Conservation (phyloP, 495 filamentous ascomycete genomes). For the Sordaria brevicollis region DNA sequence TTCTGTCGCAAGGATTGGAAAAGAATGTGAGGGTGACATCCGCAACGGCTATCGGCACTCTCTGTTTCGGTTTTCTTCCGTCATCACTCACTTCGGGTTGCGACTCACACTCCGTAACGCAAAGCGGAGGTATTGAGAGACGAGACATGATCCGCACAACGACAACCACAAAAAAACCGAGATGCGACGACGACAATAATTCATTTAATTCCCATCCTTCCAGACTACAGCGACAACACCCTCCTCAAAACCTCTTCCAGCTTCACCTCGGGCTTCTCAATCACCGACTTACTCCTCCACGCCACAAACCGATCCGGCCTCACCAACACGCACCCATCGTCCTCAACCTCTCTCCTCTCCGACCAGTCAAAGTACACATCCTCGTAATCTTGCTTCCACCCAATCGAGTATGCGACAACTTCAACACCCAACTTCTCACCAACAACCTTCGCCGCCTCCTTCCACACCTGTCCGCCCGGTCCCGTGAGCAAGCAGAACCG, state of each 20-base stretch:
- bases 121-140: not conserved
- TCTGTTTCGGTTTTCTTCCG: not conserved
- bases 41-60: not conserved
- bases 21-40: not conserved
- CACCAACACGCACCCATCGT: slow-evolving; percentile 32
- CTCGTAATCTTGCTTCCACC: slow-evolving; percentile 30
- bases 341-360: slow-evolving; percentile 22
- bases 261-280: slow-evolving; percentile 6
- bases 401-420: slow-evolving; percentile 24
- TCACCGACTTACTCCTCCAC: slow-evolving; percentile 25
- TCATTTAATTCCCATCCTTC: no score
- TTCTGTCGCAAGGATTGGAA: not conserved
- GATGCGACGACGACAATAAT: not conserved
- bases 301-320: slow-evolving; percentile 35
- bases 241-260: slow-evolving; percentile 18
- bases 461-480: slow-evolving; percentile 24
- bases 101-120: not conserved
- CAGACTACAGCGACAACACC: slow-evolving; percentile 4
- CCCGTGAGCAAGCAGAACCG: slow-evolving; percentile 29
- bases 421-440: slow-evolving; percentile 12
- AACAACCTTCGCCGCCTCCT: slow-evolving; percentile 14
- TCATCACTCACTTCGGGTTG: not conserved
- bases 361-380: slow-evolving; percentile 30
- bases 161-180: not conserved
- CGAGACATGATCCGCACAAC: not conserved